These are phyloP conservation scores for Diddensiella santjacobensis DNA, from an alignment of 805 yeast species.

Conservation along the genomic window DNA sequence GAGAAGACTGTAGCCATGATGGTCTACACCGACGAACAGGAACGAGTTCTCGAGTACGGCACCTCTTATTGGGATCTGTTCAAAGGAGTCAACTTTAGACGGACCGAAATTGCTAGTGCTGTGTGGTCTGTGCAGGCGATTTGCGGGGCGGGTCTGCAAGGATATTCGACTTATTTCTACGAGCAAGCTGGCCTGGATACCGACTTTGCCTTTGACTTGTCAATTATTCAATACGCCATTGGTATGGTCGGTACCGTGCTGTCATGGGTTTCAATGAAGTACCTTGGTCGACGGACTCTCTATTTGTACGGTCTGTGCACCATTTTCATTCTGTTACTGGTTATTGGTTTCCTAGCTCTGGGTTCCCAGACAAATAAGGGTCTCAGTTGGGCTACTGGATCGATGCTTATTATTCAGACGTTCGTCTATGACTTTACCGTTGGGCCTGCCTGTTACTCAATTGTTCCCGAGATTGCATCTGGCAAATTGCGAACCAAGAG, in stretches of 20 bases:
- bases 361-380: conserved; percentile 31
- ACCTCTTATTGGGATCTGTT: conserved; percentile 40
- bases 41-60: conserved; percentile 18
- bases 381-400: conserved; percentile 34
- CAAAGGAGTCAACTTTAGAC: conserved; percentile 43
- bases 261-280: conserved; percentile 19
- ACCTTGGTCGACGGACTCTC: conserved; percentile 23
- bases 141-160: conserved; percentile 13
- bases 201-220: conserved; percentile 39
- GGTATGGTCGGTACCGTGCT: conserved; percentile 42
- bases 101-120: conserved; percentile 47
- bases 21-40: conserved; percentile 42
- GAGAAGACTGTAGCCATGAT: conserved; percentile 36
- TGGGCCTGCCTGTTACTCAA: conserved; percentile 41
- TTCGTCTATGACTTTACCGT: conserved; percentile 42
- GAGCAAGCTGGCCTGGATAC: conserved; percentile 37
- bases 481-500: conserved; percentile 41
- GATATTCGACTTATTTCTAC: conserved; percentile 43
- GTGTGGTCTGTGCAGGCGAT: conserved; percentile 44
- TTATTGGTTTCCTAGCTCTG: conserved; percentile 42
- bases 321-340: conserved; percentile 37
- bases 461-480: conserved; percentile 41
- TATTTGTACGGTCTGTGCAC: conserved; percentile 34
- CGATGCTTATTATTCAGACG: conserved; percentile 42
- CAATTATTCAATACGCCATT: conserved; percentile 43